A percentile compares a stretch with the other conserved stretches of the same genome.
These are phyloP conservation scores for Pseudonitzschia multiseries DNA, from an alignment of 108 stramenopile species.

Conservation along the genomic window DNA sequence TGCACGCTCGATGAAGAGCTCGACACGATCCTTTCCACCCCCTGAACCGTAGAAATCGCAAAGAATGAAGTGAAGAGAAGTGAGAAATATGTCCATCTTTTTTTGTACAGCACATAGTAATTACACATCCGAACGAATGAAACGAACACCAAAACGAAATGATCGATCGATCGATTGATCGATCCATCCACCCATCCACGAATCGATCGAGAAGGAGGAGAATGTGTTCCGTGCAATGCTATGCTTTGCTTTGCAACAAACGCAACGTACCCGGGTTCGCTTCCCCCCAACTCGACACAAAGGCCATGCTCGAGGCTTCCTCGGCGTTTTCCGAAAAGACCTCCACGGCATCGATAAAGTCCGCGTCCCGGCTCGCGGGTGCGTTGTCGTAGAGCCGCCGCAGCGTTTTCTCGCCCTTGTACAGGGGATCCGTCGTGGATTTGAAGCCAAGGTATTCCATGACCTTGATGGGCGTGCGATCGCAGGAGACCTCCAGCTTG, in stretches of 20 bases:
- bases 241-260: too few relatives aligned
- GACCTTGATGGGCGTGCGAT: slow-evolving; percentile 76
- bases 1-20: slow-evolving; percentile 80
- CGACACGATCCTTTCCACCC: slow-evolving; percentile 80
- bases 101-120: too few relatives aligned
- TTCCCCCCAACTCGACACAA: slow-evolving; percentile 83
- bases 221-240: too few relatives aligned
- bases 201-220: neutral
- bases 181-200: too few relatives aligned
- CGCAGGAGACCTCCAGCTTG: slow-evolving; percentile 49
- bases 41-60: neutral
- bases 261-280: slow-evolving; percentile 57
- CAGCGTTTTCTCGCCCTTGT: slow-evolving; percentile 73
- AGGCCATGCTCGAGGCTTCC: slow-evolving; percentile 75
- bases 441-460: slow-evolving; percentile 84
- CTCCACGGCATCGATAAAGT: slow-evolving; percentile 76
- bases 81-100: too few relatives aligned
- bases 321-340: slow-evolving; percentile 57
- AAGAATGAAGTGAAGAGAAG: too few relatives aligned
- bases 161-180: too few relatives aligned
- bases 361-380: slow-evolving; percentile 46
- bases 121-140: neutral
- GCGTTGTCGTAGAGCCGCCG: slow-evolving; percentile 56
- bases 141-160: too few relatives aligned
- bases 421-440: slow-evolving; percentile 71